Conservation (phyloP, 257 asterid genomes). For the Nyctanthes arbortristis region DNA sequence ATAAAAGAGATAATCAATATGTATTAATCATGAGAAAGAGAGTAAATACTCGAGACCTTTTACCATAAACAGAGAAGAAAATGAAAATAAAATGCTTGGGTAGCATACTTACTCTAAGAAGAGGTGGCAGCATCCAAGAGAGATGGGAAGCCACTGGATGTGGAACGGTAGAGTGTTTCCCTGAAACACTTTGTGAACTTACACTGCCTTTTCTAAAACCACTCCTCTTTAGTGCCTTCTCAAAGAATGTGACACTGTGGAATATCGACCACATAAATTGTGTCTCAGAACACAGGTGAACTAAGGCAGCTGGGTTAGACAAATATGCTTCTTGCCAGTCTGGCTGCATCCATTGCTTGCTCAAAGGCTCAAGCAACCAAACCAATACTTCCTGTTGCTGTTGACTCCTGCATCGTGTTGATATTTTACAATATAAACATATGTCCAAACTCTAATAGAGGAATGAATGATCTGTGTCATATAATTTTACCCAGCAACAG, state of each 20-base stretch:
- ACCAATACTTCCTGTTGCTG: conserved; percentile 89
- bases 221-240: conserved; percentile 97
- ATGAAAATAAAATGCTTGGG: conserved; percentile 14
- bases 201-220: conserved; percentile 59
- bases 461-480: conserved; percentile 20
- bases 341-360: conserved; percentile 78
- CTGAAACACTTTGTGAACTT: conserved; percentile 48
- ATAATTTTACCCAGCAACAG: conserved; percentile 83
- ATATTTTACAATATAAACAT: conserved; percentile 28
- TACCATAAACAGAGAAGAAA: conserved; percentile 15
- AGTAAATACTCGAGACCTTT: conserved; percentile 4
- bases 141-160: conserved; percentile 93
- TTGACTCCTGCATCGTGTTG: conserved; percentile 57
- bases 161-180: conserved; percentile 38
- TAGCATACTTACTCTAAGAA: conserved; percentile 67
- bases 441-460: conserved; percentile 21
- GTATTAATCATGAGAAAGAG: conserved; percentile 15
- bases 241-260: conserved; percentile 93
- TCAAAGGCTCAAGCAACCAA: conserved; percentile 97
- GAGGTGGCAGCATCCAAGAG: conserved; percentile 97
- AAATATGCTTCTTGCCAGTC: conserved; percentile 93
- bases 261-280: conserved; percentile 90
- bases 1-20: conserved; percentile 23
- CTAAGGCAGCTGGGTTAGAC: conserved; percentile 65
- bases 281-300: conserved; percentile 73